These are phyloP conservation scores for Sutorius eximius DNA, from an alignment of 1,284 basidiomycete genomes.

Conservation along the genomic window DNA sequence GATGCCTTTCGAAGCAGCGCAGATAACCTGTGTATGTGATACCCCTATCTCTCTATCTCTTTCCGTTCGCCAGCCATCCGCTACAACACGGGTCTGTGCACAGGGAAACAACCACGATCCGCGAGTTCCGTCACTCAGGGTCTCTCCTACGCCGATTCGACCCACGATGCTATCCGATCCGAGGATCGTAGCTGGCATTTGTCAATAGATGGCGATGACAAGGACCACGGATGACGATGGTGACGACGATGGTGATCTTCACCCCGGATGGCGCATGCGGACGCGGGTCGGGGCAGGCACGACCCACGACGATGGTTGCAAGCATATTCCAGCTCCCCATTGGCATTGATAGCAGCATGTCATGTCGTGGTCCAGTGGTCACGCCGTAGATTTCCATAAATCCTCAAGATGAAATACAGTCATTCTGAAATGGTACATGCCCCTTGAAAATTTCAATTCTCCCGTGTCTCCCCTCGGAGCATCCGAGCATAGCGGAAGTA, in stretches of 20 bases:
- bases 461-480: background rate
- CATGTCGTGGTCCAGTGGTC: background rate
- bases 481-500: background rate
- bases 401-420: no score
- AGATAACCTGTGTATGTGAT: background rate
- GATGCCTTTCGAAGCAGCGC: background rate
- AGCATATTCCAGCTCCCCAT: background rate
- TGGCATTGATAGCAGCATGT: background rate
- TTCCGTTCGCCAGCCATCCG: background rate
- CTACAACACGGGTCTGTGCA: background rate
- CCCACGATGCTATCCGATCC: background rate
- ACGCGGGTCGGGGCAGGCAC: background rate
- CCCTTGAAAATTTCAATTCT: background rate
- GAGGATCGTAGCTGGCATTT: background rate
- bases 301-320: background rate
- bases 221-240: background rate
- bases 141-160: background rate
- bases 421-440: no score
- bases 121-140: background rate
- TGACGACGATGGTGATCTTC: background rate
- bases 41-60: background rate
- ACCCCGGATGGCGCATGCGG: background rate
- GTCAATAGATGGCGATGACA: background rate
- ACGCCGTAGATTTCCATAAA: no score
- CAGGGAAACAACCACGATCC: background rate